These are phyloP conservation scores for Yarrowia divulgata DNA, from an alignment of 805 yeast species.

Conservation along the genomic window DNA sequence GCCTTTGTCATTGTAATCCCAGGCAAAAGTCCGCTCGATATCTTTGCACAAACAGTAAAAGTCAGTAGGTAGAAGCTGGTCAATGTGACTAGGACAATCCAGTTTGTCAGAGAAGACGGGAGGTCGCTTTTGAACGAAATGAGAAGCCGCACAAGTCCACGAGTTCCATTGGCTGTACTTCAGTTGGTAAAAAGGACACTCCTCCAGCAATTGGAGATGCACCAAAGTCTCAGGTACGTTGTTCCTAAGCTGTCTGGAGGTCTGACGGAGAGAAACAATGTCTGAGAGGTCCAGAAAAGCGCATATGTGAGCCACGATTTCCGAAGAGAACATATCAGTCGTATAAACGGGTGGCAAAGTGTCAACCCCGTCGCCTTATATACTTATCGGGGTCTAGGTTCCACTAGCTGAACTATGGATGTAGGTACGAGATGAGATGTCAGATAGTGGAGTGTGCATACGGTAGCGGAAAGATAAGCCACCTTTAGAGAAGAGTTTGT, in stretches of 20 bases:
- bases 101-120: not conserved
- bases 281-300: not conserved
- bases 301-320: not conserved
- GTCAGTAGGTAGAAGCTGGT: not conserved
- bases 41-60: slow-evolving; percentile 6
- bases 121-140: not conserved
- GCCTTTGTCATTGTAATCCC: not conserved
- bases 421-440: no score
- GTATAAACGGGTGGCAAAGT: not conserved
- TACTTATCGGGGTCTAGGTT: not conserved
- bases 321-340: not conserved
- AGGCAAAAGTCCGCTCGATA: not conserved
- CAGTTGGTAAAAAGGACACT: not conserved
- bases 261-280: not conserved
- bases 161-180: not conserved
- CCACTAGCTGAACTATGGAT: not conserved
- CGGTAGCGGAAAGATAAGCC: no score
- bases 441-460: no score
- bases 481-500: no score
- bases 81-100: not conserved
- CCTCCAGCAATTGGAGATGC: not conserved
- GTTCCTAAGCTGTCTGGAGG: not conserved
- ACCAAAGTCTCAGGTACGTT: not conserved
- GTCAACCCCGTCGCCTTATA: not conserved
- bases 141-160: not conserved